Evolutionary conservation across 352 stramenopile species (phyloP).

Genomic region (Pythium brassicae): DNA sequence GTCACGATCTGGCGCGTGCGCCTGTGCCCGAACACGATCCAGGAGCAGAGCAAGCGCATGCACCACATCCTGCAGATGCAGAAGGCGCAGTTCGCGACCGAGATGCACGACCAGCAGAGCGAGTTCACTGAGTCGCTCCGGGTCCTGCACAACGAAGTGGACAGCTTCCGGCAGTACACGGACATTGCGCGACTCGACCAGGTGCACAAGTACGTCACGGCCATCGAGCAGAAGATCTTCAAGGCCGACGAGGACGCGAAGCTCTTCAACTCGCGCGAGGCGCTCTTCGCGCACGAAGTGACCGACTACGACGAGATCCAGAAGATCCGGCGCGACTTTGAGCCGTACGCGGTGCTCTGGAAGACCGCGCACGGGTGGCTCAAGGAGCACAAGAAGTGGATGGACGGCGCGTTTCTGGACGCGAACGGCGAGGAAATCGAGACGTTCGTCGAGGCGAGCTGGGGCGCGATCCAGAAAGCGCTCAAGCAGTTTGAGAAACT

Average conservation of each 20-base stretch:
- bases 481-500: constrained; percentile 93
- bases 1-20: constrained; percentile 88
- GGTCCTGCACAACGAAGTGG: constrained; percentile 85
- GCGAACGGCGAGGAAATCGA: constrained; percentile 92
- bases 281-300: constrained; percentile 82
- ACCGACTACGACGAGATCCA: constrained; percentile 90
- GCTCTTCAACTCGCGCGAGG: constrained; percentile 91
- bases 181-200: constrained; percentile 83
- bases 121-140: constrained; percentile 87
- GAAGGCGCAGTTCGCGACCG: constrained; percentile 78
- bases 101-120: constrained; percentile 92
- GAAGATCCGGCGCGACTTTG: constrained; percentile 90
- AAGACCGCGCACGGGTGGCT: constrained; percentile 89
- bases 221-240: constrained; percentile 84
- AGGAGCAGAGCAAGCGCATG: constrained; percentile 84
- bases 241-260: constrained; percentile 86
- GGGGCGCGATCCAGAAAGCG: constrained; percentile 82
- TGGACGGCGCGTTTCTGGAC: constrained; percentile 86
- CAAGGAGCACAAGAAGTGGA: constrained; percentile 91
- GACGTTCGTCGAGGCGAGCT: constrained; percentile 83
- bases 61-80: constrained; percentile 75
- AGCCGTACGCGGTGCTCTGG: constrained; percentile 94
- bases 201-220: constrained; percentile 84
- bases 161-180: constrained; percentile 82
- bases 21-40: constrained; percentile 84